Evolutionary conservation across 768 basidiomycete species (phyloP), one percentile per base, ranked within the genome.

Genomic region (Suillus hirtellus): DNA sequence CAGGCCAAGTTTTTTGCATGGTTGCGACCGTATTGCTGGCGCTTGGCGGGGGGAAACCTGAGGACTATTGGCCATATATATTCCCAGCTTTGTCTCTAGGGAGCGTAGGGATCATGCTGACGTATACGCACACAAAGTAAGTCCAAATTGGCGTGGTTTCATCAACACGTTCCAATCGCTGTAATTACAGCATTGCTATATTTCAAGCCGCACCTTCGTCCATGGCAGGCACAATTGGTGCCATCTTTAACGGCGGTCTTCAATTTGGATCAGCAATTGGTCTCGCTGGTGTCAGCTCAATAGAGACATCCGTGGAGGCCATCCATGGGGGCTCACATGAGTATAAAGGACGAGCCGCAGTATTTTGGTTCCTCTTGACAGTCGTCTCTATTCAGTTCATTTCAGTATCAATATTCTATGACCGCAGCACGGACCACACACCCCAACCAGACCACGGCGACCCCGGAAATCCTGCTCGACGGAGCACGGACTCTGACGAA

Each of bases 251-350:
- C 62, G 78, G 79, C 27, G 81, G 82, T 12, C 77, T 85, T 1
- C 83, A 87, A 69, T 73, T 84, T 63, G 84, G 84, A 40, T 78
- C 78, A 11, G 85, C 86, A 7, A 73, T 83, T 24, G 84, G 82
- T 21, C 72, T 82, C 38, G 81, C 86, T 15, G 77, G 78, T 31
- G 77, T 84, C 31, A 79, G 71, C 38, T 80, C 82, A 19, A 84
- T 86, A 66, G 72, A 83, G 73, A 76, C 78, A 3, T 80, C 80
- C 46, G 73, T 85, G 35, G 75, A 82, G 67, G 62, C 63, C 52
- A 65, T 56, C 17, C 67, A 75, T 63, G 77, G 75, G 6, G 77
- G 77, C 2, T 59, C 73, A 11, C 60, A 60, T 9, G 68, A 68
- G 15, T 81, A 78, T 65, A 50, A 69, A 12, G 83, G 84, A 5